A percentile compares a stretch with the other conserved stretches of the same genome.
phyloP scores from a whole-genome alignment of 306 rosid species.

The Cotoneaster glaucophyllus region DNA sequence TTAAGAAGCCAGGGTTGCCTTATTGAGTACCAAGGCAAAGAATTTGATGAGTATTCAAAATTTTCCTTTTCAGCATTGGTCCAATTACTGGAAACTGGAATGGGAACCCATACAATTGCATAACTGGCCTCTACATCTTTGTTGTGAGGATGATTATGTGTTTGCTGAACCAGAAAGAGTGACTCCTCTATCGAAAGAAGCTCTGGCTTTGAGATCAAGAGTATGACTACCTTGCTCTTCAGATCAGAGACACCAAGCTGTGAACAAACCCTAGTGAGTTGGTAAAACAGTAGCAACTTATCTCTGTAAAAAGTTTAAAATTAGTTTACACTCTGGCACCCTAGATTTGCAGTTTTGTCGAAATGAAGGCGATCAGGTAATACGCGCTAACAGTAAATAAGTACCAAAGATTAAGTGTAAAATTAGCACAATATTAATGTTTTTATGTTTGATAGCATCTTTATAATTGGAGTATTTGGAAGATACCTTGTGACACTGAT shows the following conservation, averaged over 20 bases:
- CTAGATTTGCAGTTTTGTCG: not conserved
- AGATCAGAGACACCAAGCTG: constrained; percentile 52
- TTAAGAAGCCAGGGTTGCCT: constrained; percentile 42
- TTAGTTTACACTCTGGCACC: not conserved
- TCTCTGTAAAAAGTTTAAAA: not conserved
- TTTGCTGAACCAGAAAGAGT: constrained; percentile 53
- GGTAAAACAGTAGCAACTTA: not conserved
- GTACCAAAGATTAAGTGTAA: not conserved
- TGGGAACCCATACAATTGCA: constrained; percentile 58
- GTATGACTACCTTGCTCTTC: constrained; percentile 38
- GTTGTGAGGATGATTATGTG: constrained; percentile 40
- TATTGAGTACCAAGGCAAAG: constrained; percentile 48
- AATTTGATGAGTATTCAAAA: constrained; percentile 33
- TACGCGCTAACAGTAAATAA: not conserved
- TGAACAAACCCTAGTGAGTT: constrained; percentile 2
- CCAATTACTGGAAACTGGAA: constrained; percentile 49
- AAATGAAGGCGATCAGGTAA: constrained; percentile 2
- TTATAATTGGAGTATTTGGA: not conserved
- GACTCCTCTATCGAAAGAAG: constrained; percentile 24
- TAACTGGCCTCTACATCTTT: constrained; percentile 25
- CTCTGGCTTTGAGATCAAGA: constrained; percentile 51
- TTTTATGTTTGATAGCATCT: not conserved
- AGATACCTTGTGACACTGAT: not conserved
- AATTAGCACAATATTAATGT: not conserved
- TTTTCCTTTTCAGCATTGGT: constrained; percentile 39